A percentile compares a stretch with the other conserved stretches of the same genome.
These are phyloP conservation scores for Massariosphaeria phaeospora DNA, from an alignment of 495 filamentous ascomycete species.

Conservation along the genomic window DNA sequence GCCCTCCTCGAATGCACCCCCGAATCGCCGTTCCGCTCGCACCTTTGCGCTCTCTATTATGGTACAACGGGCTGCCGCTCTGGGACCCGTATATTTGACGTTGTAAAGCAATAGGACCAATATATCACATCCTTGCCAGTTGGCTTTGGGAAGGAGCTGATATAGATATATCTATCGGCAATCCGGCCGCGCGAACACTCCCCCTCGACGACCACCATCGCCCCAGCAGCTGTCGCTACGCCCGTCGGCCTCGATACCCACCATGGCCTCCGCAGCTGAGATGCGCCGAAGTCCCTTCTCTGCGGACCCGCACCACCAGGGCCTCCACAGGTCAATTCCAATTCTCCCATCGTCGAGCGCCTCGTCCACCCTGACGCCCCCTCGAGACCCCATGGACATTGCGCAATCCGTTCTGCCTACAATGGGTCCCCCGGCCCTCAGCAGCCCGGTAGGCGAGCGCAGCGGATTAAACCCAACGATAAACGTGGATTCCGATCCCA, in stretches of 20 bases:
- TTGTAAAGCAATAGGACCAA: too few relatives aligned
- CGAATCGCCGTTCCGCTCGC: not conserved
- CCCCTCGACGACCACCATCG: not conserved
- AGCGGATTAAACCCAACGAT: slow-evolving; percentile 16
- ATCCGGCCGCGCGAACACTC: not conserved
- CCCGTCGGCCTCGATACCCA: not conserved
- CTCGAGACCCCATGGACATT: slow-evolving; percentile 39
- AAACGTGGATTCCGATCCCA: slow-evolving; percentile 16
- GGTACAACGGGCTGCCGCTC: slow-evolving; percentile 10
- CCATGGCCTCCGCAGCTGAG: slow-evolving; percentile 37
- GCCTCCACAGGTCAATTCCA: slow-evolving; percentile 37
- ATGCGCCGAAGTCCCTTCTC: slow-evolving; percentile 37
- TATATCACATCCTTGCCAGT: not conserved
- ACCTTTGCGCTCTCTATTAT: slow-evolving; percentile 11
- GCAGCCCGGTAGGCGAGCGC: slow-evolving; percentile 37
- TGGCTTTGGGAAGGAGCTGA: too few relatives aligned
- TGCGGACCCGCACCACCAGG: slow-evolving; percentile 26
- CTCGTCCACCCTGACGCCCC: slow-evolving; percentile 22
- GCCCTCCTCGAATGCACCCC: slow-evolving; percentile 8
- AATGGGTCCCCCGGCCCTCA: slow-evolving; percentile 38
- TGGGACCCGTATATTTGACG: not conserved
- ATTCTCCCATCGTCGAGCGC: slow-evolving; percentile 38
- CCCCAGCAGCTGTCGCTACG: not conserved
- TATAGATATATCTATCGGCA: not conserved
- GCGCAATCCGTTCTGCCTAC: slow-evolving; percentile 25